Evolutionary conservation across 2,329 filamentous ascomycete species (phyloP), one percentile per base, ranked within the genome.

Genomic region (Fusarium fracticaudum): DNA sequence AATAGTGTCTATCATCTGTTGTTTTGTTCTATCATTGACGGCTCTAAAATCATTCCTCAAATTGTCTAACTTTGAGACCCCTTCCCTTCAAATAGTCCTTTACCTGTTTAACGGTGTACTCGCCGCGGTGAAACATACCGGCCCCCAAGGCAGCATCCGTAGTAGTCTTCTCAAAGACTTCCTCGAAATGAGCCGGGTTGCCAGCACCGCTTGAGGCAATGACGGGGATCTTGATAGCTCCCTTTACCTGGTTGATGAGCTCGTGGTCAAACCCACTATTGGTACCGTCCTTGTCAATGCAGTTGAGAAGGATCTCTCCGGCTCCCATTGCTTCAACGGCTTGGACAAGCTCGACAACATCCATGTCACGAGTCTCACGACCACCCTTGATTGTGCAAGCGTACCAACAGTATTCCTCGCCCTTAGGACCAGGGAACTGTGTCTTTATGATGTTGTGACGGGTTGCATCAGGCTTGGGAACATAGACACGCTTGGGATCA

Each of bases 341-440:
- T 76, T 90, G 91, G 15, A 92, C 91, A 15, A 99, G 89, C 84
- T 98, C 93, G 20, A 95, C 90, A 22, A 98, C 96, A 81, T 98
- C 96, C 75, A 98, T 87, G 81, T 98, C 95, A 69, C 95, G 90
- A n/a, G 93, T 95, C 85, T 98, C 96, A 70, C 96, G 91, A 12
- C 96, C 96, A 53, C 96, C 96, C 85, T 96, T 97, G 85, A 97
- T 94, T 12, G 96, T 99, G 85, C 96, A 98, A 66, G 96, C 95
- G 82, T 98, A 99, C 96, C 96, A 99, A 86, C 94, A 98, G 83
- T 91, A 93, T 60, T 86, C 85, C 83, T 98, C 94, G 35, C 95
- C 95, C 48, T 89, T 88, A 29, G 93, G 91, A 14, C 95, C 94
- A 0, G 90, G 91, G 70, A 86, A 89, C 1, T 84, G 81, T 0